Base-by-base conservation (phyloP, 2,329 filamentous ascomycete genomes). In the Hymenoscyphus occultus region DNA sequence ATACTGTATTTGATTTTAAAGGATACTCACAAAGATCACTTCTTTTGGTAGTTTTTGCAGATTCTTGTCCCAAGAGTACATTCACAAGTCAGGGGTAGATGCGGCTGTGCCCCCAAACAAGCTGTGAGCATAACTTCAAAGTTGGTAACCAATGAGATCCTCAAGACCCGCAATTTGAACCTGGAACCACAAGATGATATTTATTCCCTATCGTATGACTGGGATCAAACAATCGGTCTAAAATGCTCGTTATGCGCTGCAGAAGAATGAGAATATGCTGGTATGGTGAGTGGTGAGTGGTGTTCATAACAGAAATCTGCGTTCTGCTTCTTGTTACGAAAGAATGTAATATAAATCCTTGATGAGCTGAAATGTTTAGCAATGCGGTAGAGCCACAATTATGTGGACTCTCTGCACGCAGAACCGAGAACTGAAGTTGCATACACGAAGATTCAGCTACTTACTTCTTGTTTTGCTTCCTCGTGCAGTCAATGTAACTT, bases 391-490 rank as follows among this genome's bases (percentile, higher is more conserved):
- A 7, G 22, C 13, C 22, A 22, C 3, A 13, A 54, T 19, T 4
- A 54, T 54, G 10, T 19, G 5, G 48, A 12, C 22, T 3, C 13
- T 28, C 48, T 54, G 10, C 19, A 54, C 12, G 48, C 48, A 54
- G 13, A 54, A 54, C 22, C 48, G 22, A 54, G 10, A 13, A 13
- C 22, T 54, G 13, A 22, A 28, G 19, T 54, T 54, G 48, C 48
- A 54, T 54, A 54, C 48, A 54, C 22, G 48, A 28, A 54, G 22
- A 13, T 19, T 54, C 48, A 54, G 48, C 48, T 12, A 54, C 48
- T 22, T 54, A 28, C 22, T 54, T 54, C 48, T 79, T 54, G 22
- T 58, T 58, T 58, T 22, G 56, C 56, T 58, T 58, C 31, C 5
- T n/a, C 56, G 56, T 58, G 32, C 35, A 58, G 35, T 39, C 56